These are phyloP conservation scores for Phlegmacium glaucopus DNA, from an alignment of 768 basidiomycete genomes.

Conservation along the genomic window DNA sequence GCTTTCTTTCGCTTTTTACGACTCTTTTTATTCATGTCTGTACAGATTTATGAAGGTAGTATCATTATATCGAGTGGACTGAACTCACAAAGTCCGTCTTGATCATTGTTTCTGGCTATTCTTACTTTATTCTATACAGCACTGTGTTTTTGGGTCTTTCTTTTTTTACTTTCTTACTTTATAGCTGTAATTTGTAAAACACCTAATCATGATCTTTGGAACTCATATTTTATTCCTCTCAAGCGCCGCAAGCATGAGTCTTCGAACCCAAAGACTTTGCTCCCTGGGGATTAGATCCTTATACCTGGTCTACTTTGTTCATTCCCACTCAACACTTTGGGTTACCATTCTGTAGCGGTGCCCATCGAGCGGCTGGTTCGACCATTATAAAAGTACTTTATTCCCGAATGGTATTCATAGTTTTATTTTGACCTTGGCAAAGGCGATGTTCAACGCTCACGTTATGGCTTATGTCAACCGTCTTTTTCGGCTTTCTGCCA, in stretches of 20 bases:
- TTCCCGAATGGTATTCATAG: no score
- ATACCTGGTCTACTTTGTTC: no score
- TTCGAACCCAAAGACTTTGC: neutral
- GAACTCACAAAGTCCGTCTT: neutral
- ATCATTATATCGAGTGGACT: neutral
- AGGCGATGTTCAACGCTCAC: no score
- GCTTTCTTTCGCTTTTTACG: neutral
- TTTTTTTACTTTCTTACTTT: neutral
- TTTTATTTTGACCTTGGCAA: no score
- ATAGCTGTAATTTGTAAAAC: neutral
- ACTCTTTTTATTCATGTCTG: neutral
- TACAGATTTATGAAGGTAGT: neutral
- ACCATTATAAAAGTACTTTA: no score
- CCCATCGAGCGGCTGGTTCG: no score
- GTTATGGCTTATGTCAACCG: no score
- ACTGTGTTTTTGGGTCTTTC: neutral
- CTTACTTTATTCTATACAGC: neutral
- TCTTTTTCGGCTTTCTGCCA: no score
- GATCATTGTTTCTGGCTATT: neutral
- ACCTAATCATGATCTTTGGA: neutral
- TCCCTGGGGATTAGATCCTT: no score
- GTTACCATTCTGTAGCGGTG: no score
- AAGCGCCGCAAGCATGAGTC: neutral
- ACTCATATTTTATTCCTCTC: neutral
- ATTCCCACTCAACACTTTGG: no score